Conservation (phyloP, 2,329 filamentous ascomycete species). For the Aspergillus novofumigatus region DNA sequence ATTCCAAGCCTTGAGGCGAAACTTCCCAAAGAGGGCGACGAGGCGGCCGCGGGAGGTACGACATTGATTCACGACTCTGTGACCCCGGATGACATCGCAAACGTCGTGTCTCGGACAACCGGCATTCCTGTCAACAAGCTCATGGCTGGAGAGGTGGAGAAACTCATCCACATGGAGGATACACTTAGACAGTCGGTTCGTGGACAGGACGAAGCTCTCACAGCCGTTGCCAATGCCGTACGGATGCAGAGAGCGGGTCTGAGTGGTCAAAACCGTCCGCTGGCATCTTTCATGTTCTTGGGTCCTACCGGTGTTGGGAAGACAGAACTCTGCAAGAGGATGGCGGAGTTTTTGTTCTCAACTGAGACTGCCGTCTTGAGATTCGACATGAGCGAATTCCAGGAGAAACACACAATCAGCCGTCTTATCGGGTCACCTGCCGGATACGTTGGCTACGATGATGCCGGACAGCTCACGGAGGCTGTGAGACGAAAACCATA, state of each 20-base stretch:
- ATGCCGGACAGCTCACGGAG: slow-evolving; percentile 93
- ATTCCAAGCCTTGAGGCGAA: slow-evolving; percentile 79
- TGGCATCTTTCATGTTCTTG: slow-evolving; percentile 96
- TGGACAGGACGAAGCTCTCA: slow-evolving; percentile 90
- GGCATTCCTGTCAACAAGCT: slow-evolving; percentile 91
- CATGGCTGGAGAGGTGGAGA: slow-evolving; percentile 89
- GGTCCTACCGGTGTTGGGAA: slow-evolving; percentile 96
- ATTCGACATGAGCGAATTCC: slow-evolving; percentile 98
- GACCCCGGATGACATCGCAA: slow-evolving; percentile 90
- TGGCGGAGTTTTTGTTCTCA: slow-evolving; percentile 88
- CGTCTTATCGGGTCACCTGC: slow-evolving; percentile 88
- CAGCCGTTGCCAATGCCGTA: slow-evolving; percentile 86
- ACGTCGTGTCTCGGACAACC: slow-evolving; percentile 84
- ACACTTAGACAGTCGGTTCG: slow-evolving; percentile 76
- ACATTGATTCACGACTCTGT: slow-evolving; percentile 83
- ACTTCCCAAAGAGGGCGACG: slow-evolving; percentile 67
- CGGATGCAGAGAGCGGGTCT: slow-evolving; percentile 89
- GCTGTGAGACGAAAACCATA: slow-evolving; percentile 93
- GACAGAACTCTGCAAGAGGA: slow-evolving; percentile 94
- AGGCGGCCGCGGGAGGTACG: slow-evolving; percentile 47
- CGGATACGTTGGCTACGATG: slow-evolving; percentile 94
- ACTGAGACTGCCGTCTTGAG: slow-evolving; percentile 86
- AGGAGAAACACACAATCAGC: slow-evolving; percentile 94
- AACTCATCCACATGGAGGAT: slow-evolving; percentile 94
- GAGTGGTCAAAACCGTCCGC: slow-evolving; percentile 82